Evolutionary conservation across 805 yeast genomes (phyloP).

Genomic region (Zygosaccharomyces rouxii): DNA sequence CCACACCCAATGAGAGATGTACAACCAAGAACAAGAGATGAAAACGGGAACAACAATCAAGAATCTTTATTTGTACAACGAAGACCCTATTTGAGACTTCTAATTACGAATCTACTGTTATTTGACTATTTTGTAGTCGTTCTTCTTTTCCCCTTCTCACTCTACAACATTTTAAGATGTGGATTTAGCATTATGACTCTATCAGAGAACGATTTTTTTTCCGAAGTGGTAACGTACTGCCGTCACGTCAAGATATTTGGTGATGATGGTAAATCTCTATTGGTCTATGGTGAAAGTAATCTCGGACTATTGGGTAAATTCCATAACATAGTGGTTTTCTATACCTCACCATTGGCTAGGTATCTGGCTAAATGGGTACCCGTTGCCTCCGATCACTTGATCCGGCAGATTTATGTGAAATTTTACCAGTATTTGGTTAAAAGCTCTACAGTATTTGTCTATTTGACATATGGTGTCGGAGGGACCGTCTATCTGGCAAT

Average conservation of each 20-base stretch:
- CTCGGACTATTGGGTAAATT: constrained; percentile 30
- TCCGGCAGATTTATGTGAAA: constrained; percentile 5
- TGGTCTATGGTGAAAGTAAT: constrained; percentile 14
- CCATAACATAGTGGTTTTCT: constrained; percentile 31
- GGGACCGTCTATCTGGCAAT: constrained; percentile 30
- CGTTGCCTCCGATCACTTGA: constrained; percentile 3
- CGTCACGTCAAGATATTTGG: constrained; percentile 20
- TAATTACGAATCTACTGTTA: constrained; percentile 26
- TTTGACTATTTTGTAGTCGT: constrained; percentile 30
- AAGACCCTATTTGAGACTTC: constrained; percentile 22
- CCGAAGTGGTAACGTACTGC: constrained; percentile 26
- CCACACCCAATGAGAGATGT: constrained; percentile 5
- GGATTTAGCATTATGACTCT: constrained; percentile 31
- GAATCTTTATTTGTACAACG: constrained; percentile 19
- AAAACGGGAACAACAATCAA: not conserved
- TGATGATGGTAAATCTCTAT: constrained; percentile 29
- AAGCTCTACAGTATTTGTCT: constrained; percentile 18
- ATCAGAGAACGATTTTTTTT: constrained; percentile 27
- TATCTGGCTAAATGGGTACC: constrained; percentile 8
- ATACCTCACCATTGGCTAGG: constrained; percentile 22
- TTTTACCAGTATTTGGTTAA: constrained; percentile 23
- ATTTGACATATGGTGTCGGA: constrained; percentile 27
- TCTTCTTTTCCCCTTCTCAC: constrained; percentile 32
- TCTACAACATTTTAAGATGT: constrained; percentile 29
- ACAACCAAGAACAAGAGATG: constrained; percentile 2